Evolutionary conservation across 768 basidiomycete species (phyloP).

Genomic region (Melanogaster broomeanus): DNA sequence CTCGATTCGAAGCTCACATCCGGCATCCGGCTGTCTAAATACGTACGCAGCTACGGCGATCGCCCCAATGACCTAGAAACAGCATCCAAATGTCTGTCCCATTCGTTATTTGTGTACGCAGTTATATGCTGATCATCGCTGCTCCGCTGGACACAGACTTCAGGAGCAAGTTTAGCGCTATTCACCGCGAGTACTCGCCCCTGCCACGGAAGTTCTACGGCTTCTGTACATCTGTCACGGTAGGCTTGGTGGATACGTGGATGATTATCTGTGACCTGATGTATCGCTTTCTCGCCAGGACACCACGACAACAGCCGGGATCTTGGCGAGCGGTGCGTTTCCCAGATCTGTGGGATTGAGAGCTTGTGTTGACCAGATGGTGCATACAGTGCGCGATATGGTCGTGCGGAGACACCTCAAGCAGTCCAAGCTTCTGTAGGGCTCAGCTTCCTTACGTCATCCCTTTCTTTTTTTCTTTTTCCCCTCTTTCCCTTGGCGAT

Average conservation of each 20-base stretch:
- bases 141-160: conserved; percentile 65
- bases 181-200: conserved; percentile 76
- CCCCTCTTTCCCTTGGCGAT: too few species aligned
- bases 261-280: neutral
- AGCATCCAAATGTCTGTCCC: conserved; percentile 60
- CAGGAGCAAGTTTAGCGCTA: conserved; percentile 70
- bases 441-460: too few species aligned
- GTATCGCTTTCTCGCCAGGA: conserved; percentile 44
- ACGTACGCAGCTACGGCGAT: conserved; percentile 71
- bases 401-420: conserved; percentile 78
- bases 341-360: neutral
- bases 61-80: conserved; percentile 70
- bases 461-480: neutral
- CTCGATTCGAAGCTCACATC: conserved; percentile 63
- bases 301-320: conserved; percentile 70
- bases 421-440: conserved; percentile 67
- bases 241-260: conserved; percentile 36
- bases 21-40: conserved; percentile 64
- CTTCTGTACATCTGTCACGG: conserved; percentile 77
- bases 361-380: conserved; percentile 6
- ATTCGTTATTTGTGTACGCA: neutral
- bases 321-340: conserved; percentile 66
- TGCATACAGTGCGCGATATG: conserved; percentile 81
- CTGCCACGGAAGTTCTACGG: conserved; percentile 75
- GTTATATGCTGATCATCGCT: too few species aligned